These are phyloP conservation scores for Collybiopsis luxurians DNA, from an alignment of 768 basidiomycete genomes.

Conservation along the genomic window DNA sequence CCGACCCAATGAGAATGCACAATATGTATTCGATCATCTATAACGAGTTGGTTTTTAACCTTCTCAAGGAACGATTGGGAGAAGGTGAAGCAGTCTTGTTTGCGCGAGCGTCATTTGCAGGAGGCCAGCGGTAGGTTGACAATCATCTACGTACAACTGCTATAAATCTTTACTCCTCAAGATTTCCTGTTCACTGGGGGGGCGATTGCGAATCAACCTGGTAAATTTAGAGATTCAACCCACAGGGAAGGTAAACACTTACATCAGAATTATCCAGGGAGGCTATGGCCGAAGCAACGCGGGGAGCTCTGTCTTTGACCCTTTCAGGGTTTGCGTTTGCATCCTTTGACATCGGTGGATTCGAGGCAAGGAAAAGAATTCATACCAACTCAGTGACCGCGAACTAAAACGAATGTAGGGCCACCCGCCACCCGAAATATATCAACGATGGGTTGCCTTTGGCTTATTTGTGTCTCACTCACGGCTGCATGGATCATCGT, in stretches of 20 bases:
- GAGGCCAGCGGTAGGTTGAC: constrained; percentile 54
- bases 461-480: constrained; percentile 77
- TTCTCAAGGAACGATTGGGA: constrained; percentile 58
- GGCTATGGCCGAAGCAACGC: constrained; percentile 74
- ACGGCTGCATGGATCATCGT: constrained; percentile 67
- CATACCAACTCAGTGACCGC: neutral
- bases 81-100: constrained; percentile 67
- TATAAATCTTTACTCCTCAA: constrained; percentile 12
- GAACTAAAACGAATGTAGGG: constrained; percentile 34
- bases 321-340: constrained; percentile 70
- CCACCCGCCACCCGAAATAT: constrained; percentile 64
- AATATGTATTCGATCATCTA: constrained; percentile 70
- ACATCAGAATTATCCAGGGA: no score
- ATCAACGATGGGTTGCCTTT: constrained; percentile 76
- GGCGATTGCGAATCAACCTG: constrained; percentile 77
- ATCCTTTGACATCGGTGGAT: constrained; percentile 77
- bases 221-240: no score
- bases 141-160: neutral
- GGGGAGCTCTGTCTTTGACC: constrained; percentile 65
- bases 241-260: no score
- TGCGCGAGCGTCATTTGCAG: constrained; percentile 64
- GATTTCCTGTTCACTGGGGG: constrained; percentile 58
- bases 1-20: constrained; percentile 68
- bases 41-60: constrained; percentile 66
- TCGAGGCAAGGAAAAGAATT: constrained; percentile 46